Evolutionary conservation across 1,284 basidiomycete genomes (phyloP), one percentile per base, ranked within the genome.

Genomic region (Phlebopus sp.): DNA sequence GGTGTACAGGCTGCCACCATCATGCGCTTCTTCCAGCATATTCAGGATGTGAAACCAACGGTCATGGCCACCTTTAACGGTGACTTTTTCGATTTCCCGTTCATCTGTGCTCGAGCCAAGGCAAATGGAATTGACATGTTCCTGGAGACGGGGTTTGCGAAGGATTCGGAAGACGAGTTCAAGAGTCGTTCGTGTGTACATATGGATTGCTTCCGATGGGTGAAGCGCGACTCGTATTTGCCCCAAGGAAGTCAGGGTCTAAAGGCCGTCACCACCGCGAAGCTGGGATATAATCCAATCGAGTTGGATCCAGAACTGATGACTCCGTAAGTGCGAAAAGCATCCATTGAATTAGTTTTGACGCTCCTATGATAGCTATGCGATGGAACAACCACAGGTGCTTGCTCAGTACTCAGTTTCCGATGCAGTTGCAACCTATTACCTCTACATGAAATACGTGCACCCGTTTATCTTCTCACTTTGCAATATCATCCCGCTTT

Each of bases 401-500:
- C 82, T 99, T 10, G 96, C 97, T 0, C 91, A 96, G 62, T 99
- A 99, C 70, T 99, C 97, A 58, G 97, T 99, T 23, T 99, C 97
- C 66, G 97, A 99, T 77, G 97, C 97, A 1, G 97, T 99, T 4
- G 97, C 97, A 18, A 99, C 97, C 1, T 99, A 99, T 68, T 99
- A 99, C 68, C 80, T 99, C 39, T 99, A 99, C 75, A 99, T 99
- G 97, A 99, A 99, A 92, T 99, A 99, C 65, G 95, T 99, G 10
- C 95, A 99, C 63, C 97, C 97, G 0, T 99, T 99, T 79, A 94
- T 99, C 61, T 99, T 99, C 74, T 99, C 96, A 21, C 75, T 99
- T 30, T 99, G 97, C 73, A 99, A 97, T 76, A 99, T 99, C 68
- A 99, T 99, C 60, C 97, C 97, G 14, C 80, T 99, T 49, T 90